A percentile compares a stretch with the other conserved stretches of the same genome.
Evolutionary conservation across 148 eudicot genomes (phyloP).

Genomic region (Rhododendron molle): DNA sequence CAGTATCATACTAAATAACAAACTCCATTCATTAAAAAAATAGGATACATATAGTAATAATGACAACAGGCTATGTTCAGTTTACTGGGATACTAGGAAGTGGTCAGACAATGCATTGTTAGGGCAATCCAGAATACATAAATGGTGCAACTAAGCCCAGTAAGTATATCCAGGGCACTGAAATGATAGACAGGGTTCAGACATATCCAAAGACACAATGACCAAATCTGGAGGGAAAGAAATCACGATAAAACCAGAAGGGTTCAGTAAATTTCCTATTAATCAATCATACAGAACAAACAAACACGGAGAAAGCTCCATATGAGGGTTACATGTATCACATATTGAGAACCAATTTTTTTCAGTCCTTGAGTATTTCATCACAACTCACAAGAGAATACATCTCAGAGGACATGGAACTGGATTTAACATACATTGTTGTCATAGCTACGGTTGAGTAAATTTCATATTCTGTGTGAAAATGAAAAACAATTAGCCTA

Average conservation of each 20-base stretch:
- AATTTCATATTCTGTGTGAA: neutral
- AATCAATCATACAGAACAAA: neutral
- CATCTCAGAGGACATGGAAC: neutral
- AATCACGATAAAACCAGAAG: neutral
- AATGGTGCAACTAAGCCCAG: neutral
- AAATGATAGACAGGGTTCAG: neutral
- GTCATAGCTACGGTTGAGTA: neutral
- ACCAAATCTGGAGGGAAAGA: neutral
- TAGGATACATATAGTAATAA: neutral
- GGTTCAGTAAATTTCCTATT: neutral
- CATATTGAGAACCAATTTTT: neutral
- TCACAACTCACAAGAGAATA: neutral
- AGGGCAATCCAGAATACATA: neutral
- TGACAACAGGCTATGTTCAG: neutral
- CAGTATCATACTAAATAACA: neutral
- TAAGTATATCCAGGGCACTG: neutral
- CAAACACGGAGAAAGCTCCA: neutral
- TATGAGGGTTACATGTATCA: neutral
- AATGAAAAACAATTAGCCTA: neutral
- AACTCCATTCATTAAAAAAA: neutral
- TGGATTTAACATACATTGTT: neutral
- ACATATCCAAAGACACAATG: neutral
- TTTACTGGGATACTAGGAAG: neutral
- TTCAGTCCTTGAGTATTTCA: conserved; percentile 1
- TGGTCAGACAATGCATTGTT: neutral